phyloP scores from a whole-genome alignment of 2,329 filamentous ascomycete species.

The Sclerotinia borealis region DNA sequence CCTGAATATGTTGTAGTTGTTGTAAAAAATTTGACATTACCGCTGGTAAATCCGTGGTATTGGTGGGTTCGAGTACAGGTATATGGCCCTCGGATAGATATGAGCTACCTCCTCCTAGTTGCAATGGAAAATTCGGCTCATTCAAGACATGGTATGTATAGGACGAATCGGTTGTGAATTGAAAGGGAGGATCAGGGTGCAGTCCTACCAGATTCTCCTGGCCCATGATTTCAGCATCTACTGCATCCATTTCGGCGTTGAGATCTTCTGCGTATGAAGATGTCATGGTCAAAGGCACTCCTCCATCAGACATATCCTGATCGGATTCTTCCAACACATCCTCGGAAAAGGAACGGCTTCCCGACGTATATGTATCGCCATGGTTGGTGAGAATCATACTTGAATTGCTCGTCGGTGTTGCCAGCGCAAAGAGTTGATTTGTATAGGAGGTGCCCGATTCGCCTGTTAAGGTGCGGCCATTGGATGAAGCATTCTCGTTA shows the following conservation, averaged over 20 bases:
- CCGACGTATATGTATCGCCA: constrained; percentile 16
- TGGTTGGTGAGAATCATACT: constrained; percentile 16
- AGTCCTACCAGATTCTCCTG: constrained; percentile 17
- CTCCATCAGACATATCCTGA: constrained; percentile 30
- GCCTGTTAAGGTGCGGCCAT: constrained; percentile 12
- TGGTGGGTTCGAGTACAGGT: neutral
- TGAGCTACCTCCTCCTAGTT: neutral
- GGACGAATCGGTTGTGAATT: neutral
- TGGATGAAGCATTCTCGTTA: constrained; percentile 12
- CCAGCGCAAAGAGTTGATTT: constrained; percentile 1
- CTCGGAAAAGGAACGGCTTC: constrained; percentile 11
- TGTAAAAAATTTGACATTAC: constrained; percentile 29
- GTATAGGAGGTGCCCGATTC: neutral
- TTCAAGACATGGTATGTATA: neutral
- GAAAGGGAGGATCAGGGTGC: neutral
- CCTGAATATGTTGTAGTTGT: constrained; percentile 30
- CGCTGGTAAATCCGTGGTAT: constrained; percentile 20
- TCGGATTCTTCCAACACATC: constrained; percentile 23
- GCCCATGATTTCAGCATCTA: constrained; percentile 27
- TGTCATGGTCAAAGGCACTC: constrained; percentile 21
- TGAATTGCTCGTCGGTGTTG: constrained; percentile 18
- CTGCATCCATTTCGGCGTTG: constrained; percentile 24
- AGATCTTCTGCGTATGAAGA: constrained; percentile 20
- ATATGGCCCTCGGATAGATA: neutral
- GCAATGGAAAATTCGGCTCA: neutral